phyloP scores from a whole-genome alignment of 73 alveolate genomes.

The Vitrella brassicaformis region DNA sequence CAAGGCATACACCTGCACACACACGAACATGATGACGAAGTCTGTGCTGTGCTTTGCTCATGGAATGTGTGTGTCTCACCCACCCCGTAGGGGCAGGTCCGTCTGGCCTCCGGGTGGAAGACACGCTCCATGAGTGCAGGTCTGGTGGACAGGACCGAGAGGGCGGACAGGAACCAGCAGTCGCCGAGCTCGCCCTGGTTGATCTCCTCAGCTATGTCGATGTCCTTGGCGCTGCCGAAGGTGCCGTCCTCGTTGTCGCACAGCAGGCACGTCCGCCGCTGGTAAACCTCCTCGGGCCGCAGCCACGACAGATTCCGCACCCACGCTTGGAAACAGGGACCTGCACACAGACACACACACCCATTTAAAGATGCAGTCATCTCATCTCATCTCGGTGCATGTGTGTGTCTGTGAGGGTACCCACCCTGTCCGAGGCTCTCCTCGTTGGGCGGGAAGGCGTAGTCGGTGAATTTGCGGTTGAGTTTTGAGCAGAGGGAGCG shows the following conservation, averaged over 20 bases:
- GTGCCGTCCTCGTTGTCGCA: not conserved
- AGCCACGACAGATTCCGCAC: not conserved
- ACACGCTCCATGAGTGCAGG: not conserved
- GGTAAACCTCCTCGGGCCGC: not conserved
- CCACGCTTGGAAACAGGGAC: not conserved
- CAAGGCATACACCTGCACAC: not conserved
- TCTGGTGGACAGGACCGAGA: constrained; percentile 85
- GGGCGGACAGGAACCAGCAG: constrained; percentile 99
- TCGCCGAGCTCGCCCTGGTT: constrained; percentile 84
- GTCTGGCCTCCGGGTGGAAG: no score
- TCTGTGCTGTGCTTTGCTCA: no score
- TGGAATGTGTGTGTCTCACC: no score
- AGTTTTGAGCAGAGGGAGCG: no score
- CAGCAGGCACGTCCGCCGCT: not conserved
- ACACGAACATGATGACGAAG: no score
- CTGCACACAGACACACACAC: not conserved
- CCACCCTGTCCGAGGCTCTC: no score
- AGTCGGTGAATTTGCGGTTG: no score
- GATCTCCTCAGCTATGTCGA: not conserved
- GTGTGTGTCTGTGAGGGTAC: no score
- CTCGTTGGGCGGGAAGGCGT: no score
- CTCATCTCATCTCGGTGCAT: no score
- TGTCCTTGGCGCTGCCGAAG: not conserved
- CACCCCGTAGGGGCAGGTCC: no score
- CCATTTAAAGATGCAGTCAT: no score